A percentile compares a stretch with the other conserved stretches of the same genome.
phyloP scores from a whole-genome alignment of 768 basidiomycete genomes.

The Multifurca ochricompacta region DNA sequence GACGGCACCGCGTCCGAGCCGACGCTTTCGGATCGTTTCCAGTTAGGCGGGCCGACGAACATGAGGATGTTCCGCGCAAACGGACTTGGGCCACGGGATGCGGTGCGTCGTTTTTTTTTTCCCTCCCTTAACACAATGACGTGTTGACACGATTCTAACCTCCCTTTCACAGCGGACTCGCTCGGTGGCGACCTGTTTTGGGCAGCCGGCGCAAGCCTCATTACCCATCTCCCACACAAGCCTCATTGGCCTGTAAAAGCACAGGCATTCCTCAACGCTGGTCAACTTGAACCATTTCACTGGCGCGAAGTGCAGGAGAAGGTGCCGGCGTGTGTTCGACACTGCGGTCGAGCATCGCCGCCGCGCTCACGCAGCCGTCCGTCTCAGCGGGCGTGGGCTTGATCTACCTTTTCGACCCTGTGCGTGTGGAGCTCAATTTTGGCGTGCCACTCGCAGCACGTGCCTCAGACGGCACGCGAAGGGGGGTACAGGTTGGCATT shows the following conservation, averaged over 20 bases:
- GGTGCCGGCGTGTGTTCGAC: conserved; percentile 24
- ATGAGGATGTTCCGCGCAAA: conserved; percentile 72
- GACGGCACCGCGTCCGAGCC: conserved; percentile 31
- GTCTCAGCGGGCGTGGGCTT: conserved; percentile 78
- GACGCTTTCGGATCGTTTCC: conserved; percentile 80
- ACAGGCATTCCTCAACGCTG: conserved; percentile 77
- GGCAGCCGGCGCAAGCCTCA: conserved; percentile 65
- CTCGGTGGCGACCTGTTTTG: conserved; percentile 80
- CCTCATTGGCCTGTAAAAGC: conserved; percentile 80
- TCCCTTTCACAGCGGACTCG: conserved; percentile 53
- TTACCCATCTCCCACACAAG: conserved; percentile 65
- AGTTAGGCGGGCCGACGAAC: conserved; percentile 85
- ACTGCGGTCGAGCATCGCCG: conserved; percentile 26
- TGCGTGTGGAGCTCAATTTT: conserved; percentile 84
- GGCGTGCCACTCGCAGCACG: conserved; percentile 72
- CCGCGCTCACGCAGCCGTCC: conserved; percentile 48
- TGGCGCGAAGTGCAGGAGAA: conserved; percentile 31
- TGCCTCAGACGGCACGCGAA: conserved; percentile 55
- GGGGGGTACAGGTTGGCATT: conserved; percentile 75
- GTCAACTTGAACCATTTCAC: conserved; percentile 47
- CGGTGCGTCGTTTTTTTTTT: conserved; percentile 34
- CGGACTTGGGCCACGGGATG: conserved; percentile 71
- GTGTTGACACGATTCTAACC: not conserved
- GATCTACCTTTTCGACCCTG: conserved; percentile 74
- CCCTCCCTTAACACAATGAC: not conserved